phyloP scores from a whole-genome alignment of 495 filamentous ascomycete genomes.

The Daldinia caldariorum region DNA sequence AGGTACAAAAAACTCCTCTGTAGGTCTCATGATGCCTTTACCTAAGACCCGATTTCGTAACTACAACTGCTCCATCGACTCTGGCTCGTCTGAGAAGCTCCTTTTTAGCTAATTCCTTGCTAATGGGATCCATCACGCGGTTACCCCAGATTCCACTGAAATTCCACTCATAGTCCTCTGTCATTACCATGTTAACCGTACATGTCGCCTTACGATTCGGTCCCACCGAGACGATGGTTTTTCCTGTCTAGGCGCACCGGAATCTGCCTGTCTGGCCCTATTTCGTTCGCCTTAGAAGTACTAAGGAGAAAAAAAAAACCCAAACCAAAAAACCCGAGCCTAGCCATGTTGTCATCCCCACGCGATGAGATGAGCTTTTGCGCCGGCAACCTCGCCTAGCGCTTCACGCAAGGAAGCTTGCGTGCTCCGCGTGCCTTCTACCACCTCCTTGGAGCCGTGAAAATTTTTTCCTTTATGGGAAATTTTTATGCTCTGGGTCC shows the following conservation, averaged over 20 bases:
- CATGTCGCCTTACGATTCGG: slow-evolving; percentile 33
- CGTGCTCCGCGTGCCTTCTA: slow-evolving; percentile 24
- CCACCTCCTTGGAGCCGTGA: slow-evolving; percentile 22
- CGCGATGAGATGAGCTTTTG: slow-evolving; percentile 11
- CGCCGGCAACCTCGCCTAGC: slow-evolving; percentile 30
- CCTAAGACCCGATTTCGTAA: slow-evolving; percentile 48
- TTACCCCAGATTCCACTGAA: slow-evolving; percentile 47
- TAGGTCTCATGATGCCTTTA: slow-evolving; percentile 46
- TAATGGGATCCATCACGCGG: slow-evolving; percentile 48
- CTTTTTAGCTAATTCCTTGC: slow-evolving; percentile 39
- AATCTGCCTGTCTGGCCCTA: background rate
- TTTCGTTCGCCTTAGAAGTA: slow-evolving; percentile 1
- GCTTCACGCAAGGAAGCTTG: background rate
- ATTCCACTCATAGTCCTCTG: background rate
- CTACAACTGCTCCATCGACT: slow-evolving; percentile 38
- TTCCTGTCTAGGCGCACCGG: slow-evolving; percentile 21
- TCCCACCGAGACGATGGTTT: slow-evolving; percentile 34
- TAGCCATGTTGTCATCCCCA: slow-evolving; percentile 34
- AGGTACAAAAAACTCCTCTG: slow-evolving; percentile 46
- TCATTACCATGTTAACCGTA: background rate
- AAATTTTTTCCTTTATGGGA: slow-evolving; percentile 36
- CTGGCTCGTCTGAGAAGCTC: slow-evolving; percentile 11
- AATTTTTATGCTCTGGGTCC: slow-evolving; percentile 3
- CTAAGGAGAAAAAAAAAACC: background rate
- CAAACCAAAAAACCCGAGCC: background rate